Evolutionary conservation across 2,329 filamentous ascomycete species (phyloP).

Genomic region (Clarireedia homoeocarpa): DNA sequence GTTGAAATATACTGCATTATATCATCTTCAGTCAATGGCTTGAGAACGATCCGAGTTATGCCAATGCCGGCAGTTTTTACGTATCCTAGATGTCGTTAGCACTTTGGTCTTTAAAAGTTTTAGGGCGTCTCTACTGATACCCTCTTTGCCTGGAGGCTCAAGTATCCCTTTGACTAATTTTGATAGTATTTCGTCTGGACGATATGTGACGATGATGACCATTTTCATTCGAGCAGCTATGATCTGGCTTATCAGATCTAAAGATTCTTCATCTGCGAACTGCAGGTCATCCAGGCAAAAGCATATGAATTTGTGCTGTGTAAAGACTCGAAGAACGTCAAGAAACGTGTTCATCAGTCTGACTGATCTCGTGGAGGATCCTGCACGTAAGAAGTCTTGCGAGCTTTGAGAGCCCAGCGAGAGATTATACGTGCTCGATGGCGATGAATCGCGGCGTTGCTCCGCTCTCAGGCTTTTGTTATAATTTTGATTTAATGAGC

Average conservation of each 20-base stretch:
- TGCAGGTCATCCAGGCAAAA: conserved; percentile 74
- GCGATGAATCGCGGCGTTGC: conserved; percentile 23
- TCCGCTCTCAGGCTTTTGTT: conserved; percentile 26
- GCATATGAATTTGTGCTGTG: conserved; percentile 78
- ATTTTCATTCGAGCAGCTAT: conserved; percentile 72
- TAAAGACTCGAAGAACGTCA: conserved; percentile 76
- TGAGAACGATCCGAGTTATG: conserved; percentile 63
- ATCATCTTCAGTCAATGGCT: conserved; percentile 68
- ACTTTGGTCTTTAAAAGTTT: conserved; percentile 4
- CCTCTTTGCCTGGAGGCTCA: conserved; percentile 46
- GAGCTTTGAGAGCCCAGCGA: conserved; percentile 41
- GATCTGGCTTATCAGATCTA: conserved; percentile 77
- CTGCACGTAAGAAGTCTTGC: conserved; percentile 52
- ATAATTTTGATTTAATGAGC: conserved; percentile 19
- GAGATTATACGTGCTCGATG: conserved; percentile 22
- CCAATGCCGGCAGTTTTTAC: conserved; percentile 40
- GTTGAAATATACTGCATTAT: conserved; percentile 75
- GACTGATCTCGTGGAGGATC: conserved; percentile 54
- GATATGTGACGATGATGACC: conserved; percentile 63
- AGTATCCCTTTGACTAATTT: conserved; percentile 48
- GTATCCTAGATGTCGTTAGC: conserved; percentile 25
- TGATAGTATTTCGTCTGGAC: conserved; percentile 55
- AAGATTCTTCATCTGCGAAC: conserved; percentile 79
- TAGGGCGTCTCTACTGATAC: conserved; percentile 31
- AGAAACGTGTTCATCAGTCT: conserved; percentile 82